These are phyloP conservation scores for Aphanomyces euteiches DNA, from an alignment of 352 stramenopile genomes.

Conservation along the genomic window DNA sequence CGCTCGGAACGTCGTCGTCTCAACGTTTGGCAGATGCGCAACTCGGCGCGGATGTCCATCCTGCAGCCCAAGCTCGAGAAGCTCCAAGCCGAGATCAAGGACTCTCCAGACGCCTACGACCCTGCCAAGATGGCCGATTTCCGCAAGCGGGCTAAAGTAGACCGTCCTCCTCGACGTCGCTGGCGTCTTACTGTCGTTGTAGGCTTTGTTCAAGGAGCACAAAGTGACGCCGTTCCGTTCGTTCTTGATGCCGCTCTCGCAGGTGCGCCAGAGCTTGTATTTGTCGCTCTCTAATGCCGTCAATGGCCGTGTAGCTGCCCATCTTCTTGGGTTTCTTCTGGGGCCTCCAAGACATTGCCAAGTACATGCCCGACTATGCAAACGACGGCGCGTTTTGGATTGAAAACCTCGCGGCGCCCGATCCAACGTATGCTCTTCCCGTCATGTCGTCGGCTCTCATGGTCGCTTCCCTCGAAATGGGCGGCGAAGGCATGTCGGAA, in stretches of 20 bases:
- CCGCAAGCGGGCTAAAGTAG: conserved; percentile 50
- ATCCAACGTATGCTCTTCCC: conserved; percentile 71
- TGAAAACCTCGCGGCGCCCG: conserved; percentile 62
- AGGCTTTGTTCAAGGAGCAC: conserved; percentile 80
- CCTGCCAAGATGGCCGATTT: conserved; percentile 56
- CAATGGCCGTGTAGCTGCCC: conserved; percentile 47
- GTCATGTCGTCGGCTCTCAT: conserved; percentile 77
- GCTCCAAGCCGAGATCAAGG: conserved; percentile 63
- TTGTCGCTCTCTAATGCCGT: neutral
- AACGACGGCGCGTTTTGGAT: conserved; percentile 81
- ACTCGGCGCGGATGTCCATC: conserved; percentile 78
- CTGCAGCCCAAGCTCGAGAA: conserved; percentile 84
- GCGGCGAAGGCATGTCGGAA: conserved; percentile 53
- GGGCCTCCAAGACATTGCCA: conserved; percentile 70
- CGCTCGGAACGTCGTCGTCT: neutral
- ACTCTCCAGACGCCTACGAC: conserved; percentile 41
- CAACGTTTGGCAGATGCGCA: conserved; percentile 50
- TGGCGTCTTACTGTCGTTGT: neutral
- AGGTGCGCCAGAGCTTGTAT: conserved; percentile 34
- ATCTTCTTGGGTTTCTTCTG: conserved; percentile 85
- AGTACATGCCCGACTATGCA: conserved; percentile 76
- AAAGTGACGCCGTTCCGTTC: conserved; percentile 70
- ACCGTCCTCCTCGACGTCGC: conserved; percentile 11
- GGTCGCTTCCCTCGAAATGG: conserved; percentile 65
- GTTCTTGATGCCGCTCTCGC: conserved; percentile 59